Evolutionary conservation across 371 early-diverging fungal genomes (phyloP), one percentile per base, ranked within the genome.

Genomic region (Umbelopsis sp.): DNA sequence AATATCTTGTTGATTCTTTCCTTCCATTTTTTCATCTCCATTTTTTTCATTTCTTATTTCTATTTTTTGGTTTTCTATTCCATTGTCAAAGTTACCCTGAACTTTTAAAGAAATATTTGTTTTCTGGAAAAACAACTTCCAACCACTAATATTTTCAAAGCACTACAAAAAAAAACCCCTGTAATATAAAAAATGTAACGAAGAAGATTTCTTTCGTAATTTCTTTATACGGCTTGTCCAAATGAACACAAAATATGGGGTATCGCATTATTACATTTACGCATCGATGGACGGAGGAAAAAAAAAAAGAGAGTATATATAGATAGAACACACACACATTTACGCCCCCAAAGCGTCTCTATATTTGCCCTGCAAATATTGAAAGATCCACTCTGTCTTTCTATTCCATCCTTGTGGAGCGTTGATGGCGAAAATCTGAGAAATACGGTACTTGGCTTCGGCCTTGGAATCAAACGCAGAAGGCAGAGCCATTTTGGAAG

Each of bases 401-500:
- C 63, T 71, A 20, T 68, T 62, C 72, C 68, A 68, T 64, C 67
- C 44, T 63, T 71, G 67, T 37, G 68, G 72, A 45, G 68, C 68
- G 46, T 71, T 67, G 65, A 63, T 63, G 10, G 72, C 68, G 53
- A 71, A 71, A 10, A 68, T 64, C 18, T 68, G 67, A 46, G 25
- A 46, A 29, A 71, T 29, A 18, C 63, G 63, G 11, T 68, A 63
- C 29, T 68, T 44, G 22, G 57, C n/a, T 29, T 57, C 35, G 25
- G 57, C 22, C 35, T 57, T 57, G 14, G 57, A 57, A n/a, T 10
- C 35, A n/a, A 57, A 57, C 14, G 62, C 65, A 12, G 74, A 24
- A 5, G 78, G 69, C 51, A 73, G 74, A 14, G 70, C 68, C 11
- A 67, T 50, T 24, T 67, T 70, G 24, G 78, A 77, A 24, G 70